Percentiles rank a stretch among this genome's conserved stretches.
Conservation (phyloP, 176 grass and related monocot species). For the Bolboschoenus planiculmis region DNA sequence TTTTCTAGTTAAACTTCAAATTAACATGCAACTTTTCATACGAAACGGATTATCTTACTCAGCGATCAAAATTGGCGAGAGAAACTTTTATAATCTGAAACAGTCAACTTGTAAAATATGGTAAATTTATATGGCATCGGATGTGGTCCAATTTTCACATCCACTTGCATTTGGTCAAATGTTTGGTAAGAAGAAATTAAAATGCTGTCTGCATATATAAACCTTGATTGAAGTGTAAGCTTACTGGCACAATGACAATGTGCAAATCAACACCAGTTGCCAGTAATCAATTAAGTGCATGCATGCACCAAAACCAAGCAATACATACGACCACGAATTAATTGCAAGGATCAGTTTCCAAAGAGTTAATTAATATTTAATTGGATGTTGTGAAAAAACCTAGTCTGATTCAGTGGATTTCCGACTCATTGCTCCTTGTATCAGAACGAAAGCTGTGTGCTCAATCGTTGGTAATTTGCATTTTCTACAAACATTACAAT, state of each 20-base stretch:
- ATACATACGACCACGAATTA: background rate
- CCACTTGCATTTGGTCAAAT: background rate
- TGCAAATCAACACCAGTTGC: background rate
- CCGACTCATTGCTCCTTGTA: background rate
- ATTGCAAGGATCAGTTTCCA: slow-evolving; percentile 1
- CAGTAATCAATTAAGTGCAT: background rate
- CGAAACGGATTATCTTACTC: too few relatives aligned
- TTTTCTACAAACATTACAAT: background rate
- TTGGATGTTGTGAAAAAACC: background rate
- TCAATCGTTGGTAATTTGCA: background rate
- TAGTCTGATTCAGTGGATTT: background rate
- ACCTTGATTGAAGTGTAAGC: background rate
- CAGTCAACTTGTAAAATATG: too few relatives aligned
- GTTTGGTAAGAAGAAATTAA: background rate
- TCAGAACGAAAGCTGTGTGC: background rate
- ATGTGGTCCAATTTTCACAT: background rate
- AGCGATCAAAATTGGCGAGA: too few relatives aligned
- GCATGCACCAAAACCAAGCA: slow-evolving; percentile 5
- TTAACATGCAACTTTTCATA: too few relatives aligned
- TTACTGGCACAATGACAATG: background rate
- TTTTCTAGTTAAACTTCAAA: too few relatives aligned
- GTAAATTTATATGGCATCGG: too few relatives aligned
- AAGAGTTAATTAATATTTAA: background rate
- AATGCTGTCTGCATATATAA: background rate
- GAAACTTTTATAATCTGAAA: too few relatives aligned